phyloP scores from a whole-genome alignment of 2,329 filamentous ascomycete genomes.

The Penicillium concentricum region DNA sequence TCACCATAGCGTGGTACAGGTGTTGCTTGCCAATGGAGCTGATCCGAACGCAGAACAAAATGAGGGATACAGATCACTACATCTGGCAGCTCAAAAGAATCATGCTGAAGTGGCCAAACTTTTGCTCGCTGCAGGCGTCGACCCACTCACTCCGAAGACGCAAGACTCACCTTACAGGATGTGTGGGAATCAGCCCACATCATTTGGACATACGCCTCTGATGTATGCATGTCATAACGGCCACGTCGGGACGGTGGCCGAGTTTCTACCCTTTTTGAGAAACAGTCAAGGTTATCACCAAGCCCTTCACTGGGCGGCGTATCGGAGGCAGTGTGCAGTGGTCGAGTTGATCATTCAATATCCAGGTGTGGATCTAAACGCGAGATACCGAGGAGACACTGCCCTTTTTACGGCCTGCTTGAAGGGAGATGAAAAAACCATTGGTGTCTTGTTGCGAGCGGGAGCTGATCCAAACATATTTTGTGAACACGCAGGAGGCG shows the following conservation, averaged over 20 bases:
- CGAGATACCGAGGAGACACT: background rate
- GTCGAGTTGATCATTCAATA: no score
- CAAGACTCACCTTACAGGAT: background rate
- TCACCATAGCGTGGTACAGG: conserved; percentile 10
- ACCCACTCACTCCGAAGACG: conserved; percentile 15
- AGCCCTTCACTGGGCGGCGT: no score
- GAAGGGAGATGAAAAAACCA: background rate
- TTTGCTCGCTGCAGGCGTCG: conserved; percentile 15
- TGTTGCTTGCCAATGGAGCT: conserved; percentile 17
- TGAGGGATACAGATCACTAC: conserved; percentile 18
- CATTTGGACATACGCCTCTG: conserved; percentile 4
- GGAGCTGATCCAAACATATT: conserved; percentile 8
- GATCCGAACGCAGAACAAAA: conserved; percentile 9
- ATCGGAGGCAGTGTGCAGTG: no score
- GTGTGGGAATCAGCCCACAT: conserved; percentile 1
- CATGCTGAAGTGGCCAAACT: conserved; percentile 15
- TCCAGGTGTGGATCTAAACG: conserved; percentile 3
- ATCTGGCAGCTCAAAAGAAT: conserved; percentile 18
- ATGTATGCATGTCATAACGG: conserved; percentile 11
- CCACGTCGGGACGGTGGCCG: conserved; percentile 3
- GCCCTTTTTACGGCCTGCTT: conserved; percentile 5
- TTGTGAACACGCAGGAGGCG: background rate
- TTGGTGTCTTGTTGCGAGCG: conserved; percentile 1
- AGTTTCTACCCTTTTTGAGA: conserved; percentile 1
- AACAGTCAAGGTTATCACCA: background rate